Base-by-base conservation (phyloP, 352 stramenopile genomes). In the Phytophthora crassamura region DNA sequence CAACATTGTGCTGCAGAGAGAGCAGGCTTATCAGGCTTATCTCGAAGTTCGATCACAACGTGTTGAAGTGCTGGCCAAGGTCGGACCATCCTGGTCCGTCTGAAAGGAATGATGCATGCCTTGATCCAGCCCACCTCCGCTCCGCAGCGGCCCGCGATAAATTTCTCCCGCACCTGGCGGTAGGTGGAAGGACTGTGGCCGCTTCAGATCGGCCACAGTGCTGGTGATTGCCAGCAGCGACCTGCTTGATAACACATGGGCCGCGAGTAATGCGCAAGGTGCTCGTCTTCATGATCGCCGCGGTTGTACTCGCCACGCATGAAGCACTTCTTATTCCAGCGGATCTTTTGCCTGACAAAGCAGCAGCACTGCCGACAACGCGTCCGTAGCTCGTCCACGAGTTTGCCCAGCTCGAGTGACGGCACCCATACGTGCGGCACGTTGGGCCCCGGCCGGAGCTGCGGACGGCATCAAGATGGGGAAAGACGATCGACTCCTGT, bases 401-500 rank as follows among this genome's bases (percentile, higher is more conserved):
- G 43, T 71, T 74, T 74, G 18, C 60, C 66, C 60, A 74, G 66
- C 53, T 40, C 38, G 39, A 40, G 57, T 45, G 50, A 63, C 33
- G 7, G 48, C 41, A 28, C n/a, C 47, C 56, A 61, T 54, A 50
- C 50, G 41, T 18, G 32, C 34, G 34, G 25, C n/a, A 39, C 30
- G 43, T 59, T 67, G 48, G 66, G 45, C 30, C 41, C 56, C 59
- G 50, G 43, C 41, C 15, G 39, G 46, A 25, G 41, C 7, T 28
- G 25, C 12, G 16, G 39, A 12, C 56, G 28, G 38, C 42, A 67
- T 49, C 40, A 70, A 66, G 66, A 59, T 63, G 28, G 38, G 62
- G 61, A 74, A 71, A 67, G 60, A 52, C 66, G 38, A 49, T 73
- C 60, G 53, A 69, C 43, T 67, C 66, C n/a, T n/a, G 54, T 48